Evolutionary conservation across 1,284 basidiomycete genomes (phyloP), one percentile per base, ranked within the genome.

Genomic region (Leccinum griseonigrum): DNA sequence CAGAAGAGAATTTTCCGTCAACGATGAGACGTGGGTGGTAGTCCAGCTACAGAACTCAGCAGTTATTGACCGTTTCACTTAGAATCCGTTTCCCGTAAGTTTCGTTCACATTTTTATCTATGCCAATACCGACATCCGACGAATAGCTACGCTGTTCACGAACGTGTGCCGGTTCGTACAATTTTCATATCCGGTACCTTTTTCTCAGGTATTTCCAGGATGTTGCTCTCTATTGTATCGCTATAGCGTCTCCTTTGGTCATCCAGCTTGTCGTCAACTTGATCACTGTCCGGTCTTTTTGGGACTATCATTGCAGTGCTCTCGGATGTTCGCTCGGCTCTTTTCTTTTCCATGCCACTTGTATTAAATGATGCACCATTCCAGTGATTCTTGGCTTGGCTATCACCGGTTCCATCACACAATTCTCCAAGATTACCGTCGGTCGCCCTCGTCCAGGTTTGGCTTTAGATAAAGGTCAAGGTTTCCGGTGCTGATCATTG

Each of bases 381-480:
- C 11, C 64, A 92, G 92, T 94, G 64, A 78, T 92, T 28, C 82
- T 96, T 46, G 82, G 86, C 13, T 81, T 94, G 53, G 80, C 88
- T 4, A 79, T 96, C 53, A 90, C 94, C 1, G 92, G 92, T 11
- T 79, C 87, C 34, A 78, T 96, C 51, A 97, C 96, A 0, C 91
- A 97, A 71, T 81, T 95, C 60, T 81, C 87, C 64, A 98, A 98
- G 77, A 81, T 92, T 40, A 89, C 90, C 1, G 95, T 97, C 22
- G 97, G 97, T 36, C 85, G 97, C 32, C 95, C 97, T 1, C 83
- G 97, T 51, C 93, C 90, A 67, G 90, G 90, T 87, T 54, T 66
- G 63, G 74, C 66, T 58, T 52, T 4, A 10, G 32, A 34, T 51
- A 13, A 31, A 6, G 18, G 11, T 46, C 3, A 1, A 56, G 46